These are phyloP conservation scores for Raphanus raphanistrum DNA, from an alignment of 345 rosid genomes.

Conservation along the genomic window DNA sequence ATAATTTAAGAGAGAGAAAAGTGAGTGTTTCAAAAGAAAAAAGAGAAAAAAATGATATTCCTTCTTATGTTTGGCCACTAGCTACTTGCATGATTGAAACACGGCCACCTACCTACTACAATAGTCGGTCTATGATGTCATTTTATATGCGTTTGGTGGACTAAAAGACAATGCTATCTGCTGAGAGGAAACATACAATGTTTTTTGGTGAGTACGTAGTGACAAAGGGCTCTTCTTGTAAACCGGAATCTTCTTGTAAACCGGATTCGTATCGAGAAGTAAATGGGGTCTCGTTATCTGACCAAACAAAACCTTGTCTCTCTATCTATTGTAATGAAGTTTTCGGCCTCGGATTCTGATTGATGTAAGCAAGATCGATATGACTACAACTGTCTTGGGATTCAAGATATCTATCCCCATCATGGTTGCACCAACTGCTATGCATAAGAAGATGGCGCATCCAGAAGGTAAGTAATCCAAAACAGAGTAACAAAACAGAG, in stretches of 20 bases:
- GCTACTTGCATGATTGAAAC: not conserved
- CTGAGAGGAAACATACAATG: not conserved
- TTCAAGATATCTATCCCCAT: conserved; percentile 81
- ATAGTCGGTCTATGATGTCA: not conserved
- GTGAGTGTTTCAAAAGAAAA: too few species aligned
- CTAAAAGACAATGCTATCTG: not conserved
- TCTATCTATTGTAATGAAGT: too few species aligned
- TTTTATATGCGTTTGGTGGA: not conserved
- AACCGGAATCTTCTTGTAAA: not conserved
- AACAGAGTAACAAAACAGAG: not conserved
- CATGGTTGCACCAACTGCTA: conserved; percentile 82
- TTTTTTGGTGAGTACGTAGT: not conserved
- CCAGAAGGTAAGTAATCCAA: conserved; percentile 57
- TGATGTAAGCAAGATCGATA: too few species aligned
- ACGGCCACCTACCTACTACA: not conserved
- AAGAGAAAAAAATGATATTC: not conserved
- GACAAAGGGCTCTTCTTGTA: not conserved
- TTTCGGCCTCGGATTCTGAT: too few species aligned
- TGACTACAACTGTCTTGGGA: conserved; percentile 61
- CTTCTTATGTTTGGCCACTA: not conserved
- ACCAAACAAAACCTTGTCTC: too few species aligned
- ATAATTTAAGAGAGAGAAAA: not conserved
- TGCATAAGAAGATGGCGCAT: conserved; percentile 79
- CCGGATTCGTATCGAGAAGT: not conserved
- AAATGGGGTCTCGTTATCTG: not conserved